Conservation (phyloP, 768 basidiomycete genomes). For the Amanita rubescens region DNA sequence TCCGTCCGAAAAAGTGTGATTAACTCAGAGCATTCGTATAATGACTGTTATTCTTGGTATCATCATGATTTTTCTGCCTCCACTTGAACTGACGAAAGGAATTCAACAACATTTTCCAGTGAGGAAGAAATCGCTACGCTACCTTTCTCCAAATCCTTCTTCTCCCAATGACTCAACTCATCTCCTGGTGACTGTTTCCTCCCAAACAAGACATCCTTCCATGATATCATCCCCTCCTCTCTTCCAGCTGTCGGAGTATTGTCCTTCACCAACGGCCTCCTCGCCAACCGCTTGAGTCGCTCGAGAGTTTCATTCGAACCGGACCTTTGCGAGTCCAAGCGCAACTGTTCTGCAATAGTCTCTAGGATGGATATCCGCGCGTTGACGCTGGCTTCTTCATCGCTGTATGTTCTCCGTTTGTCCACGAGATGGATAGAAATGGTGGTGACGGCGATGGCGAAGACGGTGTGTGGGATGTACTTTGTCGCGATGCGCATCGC, state of each 20-base stretch:
- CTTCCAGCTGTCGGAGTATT: not conserved
- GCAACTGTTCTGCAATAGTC: conserved; percentile 46
- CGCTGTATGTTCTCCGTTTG: conserved; percentile 40
- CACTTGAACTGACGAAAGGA: conserved; percentile 5
- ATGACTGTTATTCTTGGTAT: not conserved
- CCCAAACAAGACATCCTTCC: conserved; percentile 48
- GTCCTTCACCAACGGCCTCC: conserved; percentile 11
- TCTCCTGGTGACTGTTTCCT: conserved; percentile 18
- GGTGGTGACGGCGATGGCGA: conserved; percentile 58
- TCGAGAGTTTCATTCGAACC: conserved; percentile 45
- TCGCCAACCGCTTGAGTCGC: conserved; percentile 47
- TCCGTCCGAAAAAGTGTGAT: not conserved
- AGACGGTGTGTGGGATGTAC: conserved; percentile 61
- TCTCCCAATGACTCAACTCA: conserved; percentile 29
- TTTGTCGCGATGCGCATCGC: conserved; percentile 5
- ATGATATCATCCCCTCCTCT: conserved; percentile 29
- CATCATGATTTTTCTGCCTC: conserved; percentile 5
- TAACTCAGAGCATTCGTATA: not conserved
- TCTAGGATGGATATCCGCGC: conserved; percentile 61
- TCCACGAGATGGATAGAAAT: conserved; percentile 60
- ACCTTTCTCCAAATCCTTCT: conserved; percentile 33
- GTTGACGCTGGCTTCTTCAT: conserved; percentile 44
- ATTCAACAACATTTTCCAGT: not conserved
- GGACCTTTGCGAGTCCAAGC: conserved; percentile 34
- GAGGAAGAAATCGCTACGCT: conserved; percentile 11